These are phyloP conservation scores for Protea cynaroides DNA, from an alignment of 164 flowering plant species.

Conservation along the genomic window DNA sequence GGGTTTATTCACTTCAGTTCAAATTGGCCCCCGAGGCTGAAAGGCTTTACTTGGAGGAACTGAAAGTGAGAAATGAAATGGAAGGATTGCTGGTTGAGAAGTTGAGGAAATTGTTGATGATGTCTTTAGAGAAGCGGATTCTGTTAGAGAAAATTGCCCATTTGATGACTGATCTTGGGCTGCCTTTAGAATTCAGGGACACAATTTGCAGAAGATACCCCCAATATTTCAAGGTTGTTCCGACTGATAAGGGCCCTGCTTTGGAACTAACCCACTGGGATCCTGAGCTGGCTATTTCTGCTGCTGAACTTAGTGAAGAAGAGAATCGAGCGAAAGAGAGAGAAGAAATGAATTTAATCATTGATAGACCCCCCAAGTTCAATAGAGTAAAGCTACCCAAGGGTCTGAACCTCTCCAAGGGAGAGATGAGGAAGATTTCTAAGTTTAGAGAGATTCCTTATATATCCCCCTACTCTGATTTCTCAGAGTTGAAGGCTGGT, in stretches of 20 bases:
- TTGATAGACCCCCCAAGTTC: slow-evolving; percentile 78
- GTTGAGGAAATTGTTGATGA: slow-evolving; percentile 89
- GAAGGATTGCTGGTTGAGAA: slow-evolving; percentile 63
- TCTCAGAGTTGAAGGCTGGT: slow-evolving; percentile 59
- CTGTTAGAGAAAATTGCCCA: slow-evolving; percentile 80
- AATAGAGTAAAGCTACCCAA: slow-evolving; percentile 76
- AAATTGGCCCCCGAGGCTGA: slow-evolving; percentile 86
- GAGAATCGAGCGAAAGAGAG: slow-evolving; percentile 49
- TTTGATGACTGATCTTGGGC: slow-evolving; percentile 75
- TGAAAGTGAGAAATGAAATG: slow-evolving; percentile 74
- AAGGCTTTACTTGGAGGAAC: slow-evolving; percentile 70
- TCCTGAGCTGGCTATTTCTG: slow-evolving; percentile 86
- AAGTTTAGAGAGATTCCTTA: slow-evolving; percentile 73
- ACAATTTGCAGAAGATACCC: slow-evolving; percentile 80
- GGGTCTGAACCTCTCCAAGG: slow-evolving; percentile 77
- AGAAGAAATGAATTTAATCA: slow-evolving; percentile 68
- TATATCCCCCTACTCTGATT: slow-evolving; percentile 85
- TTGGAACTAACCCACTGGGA: slow-evolving; percentile 90
- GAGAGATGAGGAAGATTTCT: slow-evolving; percentile 64
- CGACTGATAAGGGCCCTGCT: slow-evolving; percentile 69
- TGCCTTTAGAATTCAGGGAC: slow-evolving; percentile 73
- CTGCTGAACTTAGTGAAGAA: slow-evolving; percentile 71
- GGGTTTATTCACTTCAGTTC: slow-evolving; percentile 60
- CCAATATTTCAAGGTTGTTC: slow-evolving; percentile 75
- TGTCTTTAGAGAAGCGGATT: slow-evolving; percentile 83